Percentiles rank a stretch among this genome's conserved stretches.
Evolutionary conservation across 768 basidiomycete genomes (phyloP).

Genomic region (Porpolomopsis calyptriformis): DNA sequence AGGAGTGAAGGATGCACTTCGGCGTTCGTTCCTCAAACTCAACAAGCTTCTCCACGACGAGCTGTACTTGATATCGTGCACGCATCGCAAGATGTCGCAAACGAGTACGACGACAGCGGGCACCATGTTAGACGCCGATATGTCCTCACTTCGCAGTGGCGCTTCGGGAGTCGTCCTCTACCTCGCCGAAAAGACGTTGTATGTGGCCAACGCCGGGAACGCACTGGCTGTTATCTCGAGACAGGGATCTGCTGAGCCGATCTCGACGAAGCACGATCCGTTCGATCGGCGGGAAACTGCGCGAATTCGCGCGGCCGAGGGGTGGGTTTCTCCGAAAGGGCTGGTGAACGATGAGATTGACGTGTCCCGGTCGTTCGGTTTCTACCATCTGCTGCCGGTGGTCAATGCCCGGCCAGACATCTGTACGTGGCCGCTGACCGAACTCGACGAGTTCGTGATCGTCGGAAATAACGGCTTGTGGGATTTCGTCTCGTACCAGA

Average conservation of each 20-base stretch:
- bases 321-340: constrained; percentile 88
- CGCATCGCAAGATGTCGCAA: constrained; percentile 63
- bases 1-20: constrained; percentile 62
- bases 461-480: constrained; percentile 88
- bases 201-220: constrained; percentile 85
- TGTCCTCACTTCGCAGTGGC: constrained; percentile 52
- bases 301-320: constrained; percentile 86
- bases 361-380: constrained; percentile 89
- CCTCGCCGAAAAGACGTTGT: constrained; percentile 65
- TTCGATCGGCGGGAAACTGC: constrained; percentile 76
- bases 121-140: constrained; percentile 27
- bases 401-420: constrained; percentile 86
- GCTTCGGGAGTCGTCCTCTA: constrained; percentile 85
- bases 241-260: constrained; percentile 58
- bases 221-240: constrained; percentile 79
- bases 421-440: constrained; percentile 52
- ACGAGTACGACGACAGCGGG: constrained; percentile 37
- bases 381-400: constrained; percentile 79
- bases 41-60: constrained; percentile 73
- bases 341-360: constrained; percentile 87
- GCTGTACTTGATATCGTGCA: constrained; percentile 23
- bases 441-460: constrained; percentile 92
- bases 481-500: constrained; percentile 91
- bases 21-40: constrained; percentile 78
- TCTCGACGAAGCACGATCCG: constrained; percentile 82